These are phyloP conservation scores for Aspergillus haitiensis DNA, from an alignment of 495 filamentous ascomycete genomes.

Conservation along the genomic window DNA sequence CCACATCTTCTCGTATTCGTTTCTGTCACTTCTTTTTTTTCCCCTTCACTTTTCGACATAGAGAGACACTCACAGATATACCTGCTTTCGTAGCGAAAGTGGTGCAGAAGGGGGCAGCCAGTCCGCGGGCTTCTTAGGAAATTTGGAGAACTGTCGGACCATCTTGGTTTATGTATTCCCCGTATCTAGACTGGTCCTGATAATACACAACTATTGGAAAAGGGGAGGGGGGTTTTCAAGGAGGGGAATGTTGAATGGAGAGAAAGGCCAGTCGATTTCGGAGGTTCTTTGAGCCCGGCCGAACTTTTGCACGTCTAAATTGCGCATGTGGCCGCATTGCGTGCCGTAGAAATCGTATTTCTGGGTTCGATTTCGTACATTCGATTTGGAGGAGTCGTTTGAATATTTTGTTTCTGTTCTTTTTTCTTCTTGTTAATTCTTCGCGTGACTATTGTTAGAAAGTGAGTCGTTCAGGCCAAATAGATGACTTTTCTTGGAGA, in stretches of 20 bases:
- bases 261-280: conserved; percentile 6
- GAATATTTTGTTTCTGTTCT: no score
- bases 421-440: no score
- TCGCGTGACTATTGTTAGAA: background rate
- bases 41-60: background rate
- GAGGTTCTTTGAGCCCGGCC: conserved; percentile 19
- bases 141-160: conserved; percentile 36
- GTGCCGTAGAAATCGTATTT: conserved; percentile 29
- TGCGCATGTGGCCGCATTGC: conserved; percentile 46
- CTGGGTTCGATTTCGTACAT: background rate
- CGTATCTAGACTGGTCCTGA: background rate
- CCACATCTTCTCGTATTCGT: background rate
- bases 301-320: conserved; percentile 36
- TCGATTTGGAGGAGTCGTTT: no score
- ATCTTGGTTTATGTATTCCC: conserved; percentile 27
- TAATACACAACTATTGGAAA: background rate
- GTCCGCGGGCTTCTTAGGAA: conserved; percentile 30
- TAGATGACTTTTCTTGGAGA: no score
- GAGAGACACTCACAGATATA: conserved; percentile 61
- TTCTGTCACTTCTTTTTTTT: background rate
- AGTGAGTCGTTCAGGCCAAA: no score
- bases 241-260: background rate
- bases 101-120: conserved; percentile 24
- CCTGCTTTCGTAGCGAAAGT: conserved; percentile 51
- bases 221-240: conserved; percentile 2